Evolutionary conservation across 1,139 yeast genomes (phyloP), one percentile per base, ranked within the genome.

Genomic region (Pichia sp.): DNA sequence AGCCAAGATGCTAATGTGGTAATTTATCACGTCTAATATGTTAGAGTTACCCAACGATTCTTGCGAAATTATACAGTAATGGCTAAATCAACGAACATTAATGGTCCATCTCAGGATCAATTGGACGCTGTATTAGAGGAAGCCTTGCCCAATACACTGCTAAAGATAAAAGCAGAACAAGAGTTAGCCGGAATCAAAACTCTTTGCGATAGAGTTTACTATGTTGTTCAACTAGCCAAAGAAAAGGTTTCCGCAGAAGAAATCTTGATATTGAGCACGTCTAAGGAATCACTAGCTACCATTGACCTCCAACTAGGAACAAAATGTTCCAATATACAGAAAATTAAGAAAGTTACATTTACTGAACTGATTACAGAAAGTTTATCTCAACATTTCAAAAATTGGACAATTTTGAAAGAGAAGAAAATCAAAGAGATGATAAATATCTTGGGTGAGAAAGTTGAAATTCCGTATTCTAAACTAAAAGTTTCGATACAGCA

Each of bases 401-500:
- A 38, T 8, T 50, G 50, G 52, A 50, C 45, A 24, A 30, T 53
- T 5, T 30, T 55, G 12, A 40, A 41, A 9, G 46, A 20, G 8
- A 6, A 16, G 8, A 31, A n/a, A 16, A 27, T 44, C 14, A 53
- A 40, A 10, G 29, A 41, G 20, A 27, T 50, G 20, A n/a, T 12
- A 17, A 17, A 8, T 17, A 24, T 30, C 20, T 9, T 36, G n/a
- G 38, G 12, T 14, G 29, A 24, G 4, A 12, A 33, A 45, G 14
- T 16, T 10, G 27, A 46, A 16, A 41, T 55, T 42, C 43, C 48
- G 6, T 45, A 49, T 46, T 46, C 41, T 14, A 51, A 41, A 24
- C 38, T 51, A 34, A 54, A 54, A 48, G 31, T 12, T 17, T 42
- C 57, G 31, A 29, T 51, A 17, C 50, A 51, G 30, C 44, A 40